Percentiles rank a stretch among this genome's conserved stretches.
These are phyloP conservation scores for Psilocybe azurescens DNA, from an alignment of 768 basidiomycete species.

Conservation along the genomic window DNA sequence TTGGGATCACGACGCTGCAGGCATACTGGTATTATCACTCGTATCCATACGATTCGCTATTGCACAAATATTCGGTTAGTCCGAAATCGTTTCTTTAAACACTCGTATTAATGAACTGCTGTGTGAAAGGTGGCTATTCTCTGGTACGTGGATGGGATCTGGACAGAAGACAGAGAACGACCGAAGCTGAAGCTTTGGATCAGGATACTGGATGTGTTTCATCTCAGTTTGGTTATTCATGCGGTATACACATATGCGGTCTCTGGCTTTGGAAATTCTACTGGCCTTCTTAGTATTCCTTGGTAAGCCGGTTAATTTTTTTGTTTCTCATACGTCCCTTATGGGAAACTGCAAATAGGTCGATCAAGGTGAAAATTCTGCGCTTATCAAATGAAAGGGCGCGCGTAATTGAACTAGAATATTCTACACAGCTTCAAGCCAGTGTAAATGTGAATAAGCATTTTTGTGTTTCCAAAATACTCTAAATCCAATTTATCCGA, in stretches of 20 bases:
- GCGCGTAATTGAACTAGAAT: background rate
- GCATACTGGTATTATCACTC: conserved; percentile 45
- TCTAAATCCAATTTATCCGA: background rate
- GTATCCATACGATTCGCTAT: conserved; percentile 37
- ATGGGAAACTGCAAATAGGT: conserved; percentile 25
- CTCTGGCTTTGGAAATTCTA: conserved; percentile 37
- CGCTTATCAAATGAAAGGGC: background rate
- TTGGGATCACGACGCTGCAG: conserved; percentile 44
- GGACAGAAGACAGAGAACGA: background rate
- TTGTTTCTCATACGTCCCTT: background rate
- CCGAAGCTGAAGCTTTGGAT: background rate
- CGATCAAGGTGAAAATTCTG: conserved; percentile 34
- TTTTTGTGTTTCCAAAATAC: background rate
- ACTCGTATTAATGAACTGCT: background rate
- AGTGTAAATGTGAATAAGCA: conserved; percentile 39
- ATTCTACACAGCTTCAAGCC: conserved; percentile 39
- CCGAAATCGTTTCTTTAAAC: background rate
- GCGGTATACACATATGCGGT: conserved; percentile 42
- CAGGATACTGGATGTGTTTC: conserved; percentile 41
- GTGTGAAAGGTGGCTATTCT: conserved; percentile 35
- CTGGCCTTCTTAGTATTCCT: conserved; percentile 28
- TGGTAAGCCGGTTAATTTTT: conserved; percentile 31
- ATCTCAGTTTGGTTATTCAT: conserved; percentile 38
- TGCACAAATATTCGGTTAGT: conserved; percentile 44
- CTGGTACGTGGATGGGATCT: conserved; percentile 31